A percentile compares a stretch with the other conserved stretches of the same genome.
phyloP scores from a whole-genome alignment of 2,329 filamentous ascomycete species.

The Hypoxylon sp. region DNA sequence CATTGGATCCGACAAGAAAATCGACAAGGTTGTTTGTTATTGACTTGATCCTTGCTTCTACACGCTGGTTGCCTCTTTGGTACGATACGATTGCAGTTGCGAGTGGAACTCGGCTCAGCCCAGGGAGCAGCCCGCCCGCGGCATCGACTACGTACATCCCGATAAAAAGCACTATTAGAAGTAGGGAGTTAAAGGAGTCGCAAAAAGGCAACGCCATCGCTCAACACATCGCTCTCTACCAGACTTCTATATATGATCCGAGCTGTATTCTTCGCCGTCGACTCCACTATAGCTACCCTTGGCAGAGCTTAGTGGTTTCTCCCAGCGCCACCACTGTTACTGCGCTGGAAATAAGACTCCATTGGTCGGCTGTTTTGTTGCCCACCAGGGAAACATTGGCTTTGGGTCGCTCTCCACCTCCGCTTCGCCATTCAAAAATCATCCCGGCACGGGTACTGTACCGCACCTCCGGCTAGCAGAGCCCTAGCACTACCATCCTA shows the following conservation, averaged over 20 bases:
- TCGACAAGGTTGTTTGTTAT: slow-evolving; percentile 41
- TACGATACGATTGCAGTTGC: slow-evolving; percentile 36
- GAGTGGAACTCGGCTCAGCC: slow-evolving; percentile 40
- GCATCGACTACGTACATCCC: slow-evolving; percentile 32
- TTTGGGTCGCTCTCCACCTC: slow-evolving; percentile 49
- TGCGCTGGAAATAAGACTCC: slow-evolving; percentile 26
- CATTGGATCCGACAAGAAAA: slow-evolving; percentile 36
- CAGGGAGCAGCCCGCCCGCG: slow-evolving; percentile 32
- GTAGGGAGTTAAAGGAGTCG: slow-evolving; percentile 12
- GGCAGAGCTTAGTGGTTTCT: slow-evolving; percentile 23
- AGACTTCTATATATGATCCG: slow-evolving; percentile 9
- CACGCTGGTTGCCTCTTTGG: slow-evolving; percentile 34
- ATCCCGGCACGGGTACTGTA: slow-evolving; percentile 46
- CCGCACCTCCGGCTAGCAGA: slow-evolving; percentile 45
- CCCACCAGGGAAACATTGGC: slow-evolving; percentile 40
- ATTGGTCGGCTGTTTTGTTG: slow-evolving; percentile 45
- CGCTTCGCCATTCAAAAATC: slow-evolving; percentile 47
- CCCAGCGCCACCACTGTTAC: slow-evolving; percentile 34
- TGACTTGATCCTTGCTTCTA: slow-evolving; percentile 38
- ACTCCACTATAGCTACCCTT: slow-evolving; percentile 38
- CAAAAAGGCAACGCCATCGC: slow-evolving; percentile 3
- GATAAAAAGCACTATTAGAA: slow-evolving; percentile 13
- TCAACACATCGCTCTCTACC: too few relatives aligned
- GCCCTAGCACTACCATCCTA: slow-evolving; percentile 17
- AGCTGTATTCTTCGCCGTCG: slow-evolving; percentile 13